Conservation (phyloP, 192 early-diverging fungal species). For the Coemansia sp. region DNA sequence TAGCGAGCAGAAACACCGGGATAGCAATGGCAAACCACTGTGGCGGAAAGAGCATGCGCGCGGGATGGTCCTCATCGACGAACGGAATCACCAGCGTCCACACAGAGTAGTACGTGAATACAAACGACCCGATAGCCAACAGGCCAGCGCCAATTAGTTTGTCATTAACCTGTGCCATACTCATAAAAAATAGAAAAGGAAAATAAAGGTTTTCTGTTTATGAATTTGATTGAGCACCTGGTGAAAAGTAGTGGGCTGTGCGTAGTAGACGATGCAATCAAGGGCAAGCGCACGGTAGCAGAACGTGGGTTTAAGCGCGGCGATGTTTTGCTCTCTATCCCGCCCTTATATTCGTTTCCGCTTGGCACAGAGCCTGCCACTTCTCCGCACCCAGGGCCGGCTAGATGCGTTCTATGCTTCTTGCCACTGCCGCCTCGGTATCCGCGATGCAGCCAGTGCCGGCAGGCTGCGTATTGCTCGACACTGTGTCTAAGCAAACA, state of each 20-base stretch:
- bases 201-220: neutral
- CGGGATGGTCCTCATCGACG: constrained; percentile 70
- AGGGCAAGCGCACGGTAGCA: constrained; percentile 24
- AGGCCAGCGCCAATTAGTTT: constrained; percentile 75
- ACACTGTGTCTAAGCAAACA: constrained; percentile 20
- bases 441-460: constrained; percentile 47
- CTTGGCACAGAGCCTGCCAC: neutral
- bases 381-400: neutral
- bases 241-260: constrained; percentile 14
- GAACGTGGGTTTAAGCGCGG: constrained; percentile 18
- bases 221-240: constrained; percentile 10
- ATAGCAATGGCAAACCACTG: constrained; percentile 83
- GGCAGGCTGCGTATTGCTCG: constrained; percentile 28
- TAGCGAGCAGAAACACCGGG: constrained; percentile 76
- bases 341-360: constrained; percentile 23
- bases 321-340: constrained; percentile 20
- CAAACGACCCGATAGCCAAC: constrained; percentile 63
- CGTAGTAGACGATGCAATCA: constrained; percentile 14
- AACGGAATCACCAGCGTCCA: constrained; percentile 91
- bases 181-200: neutral
- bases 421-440: constrained; percentile 16
- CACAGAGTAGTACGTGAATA: constrained; percentile 86
- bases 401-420: constrained; percentile 34
- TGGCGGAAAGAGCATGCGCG: constrained; percentile 76
- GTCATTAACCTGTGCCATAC: constrained; percentile 60